Percentiles rank a stretch among this genome's conserved stretches.
phyloP scores from a whole-genome alignment of 1,139 yeast genomes.

The Yamadazyma kanchanaburiensis region DNA sequence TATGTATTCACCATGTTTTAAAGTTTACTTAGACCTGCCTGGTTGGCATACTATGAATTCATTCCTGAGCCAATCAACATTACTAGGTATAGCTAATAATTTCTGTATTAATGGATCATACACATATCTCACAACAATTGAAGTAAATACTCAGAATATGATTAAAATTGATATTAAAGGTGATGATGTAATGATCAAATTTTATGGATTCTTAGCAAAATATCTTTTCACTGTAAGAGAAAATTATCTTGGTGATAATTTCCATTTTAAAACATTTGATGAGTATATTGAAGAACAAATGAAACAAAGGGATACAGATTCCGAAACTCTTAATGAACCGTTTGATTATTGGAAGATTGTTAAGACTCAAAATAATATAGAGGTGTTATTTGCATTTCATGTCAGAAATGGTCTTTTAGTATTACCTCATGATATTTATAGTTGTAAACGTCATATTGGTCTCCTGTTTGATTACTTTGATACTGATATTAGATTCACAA shows the following conservation, averaged over 20 bases:
- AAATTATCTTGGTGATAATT: slow-evolving; percentile 84
- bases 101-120: slow-evolving; percentile 66
- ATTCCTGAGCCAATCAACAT: slow-evolving; percentile 57
- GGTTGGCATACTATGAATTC: slow-evolving; percentile 87
- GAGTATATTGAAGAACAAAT: slow-evolving; percentile 50
- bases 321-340: slow-evolving; percentile 11
- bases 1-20: slow-evolving; percentile 57
- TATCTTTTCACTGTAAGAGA: slow-evolving; percentile 77
- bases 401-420: slow-evolving; percentile 68
- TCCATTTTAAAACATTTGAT: slow-evolving; percentile 81
- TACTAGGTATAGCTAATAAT: slow-evolving; percentile 62
- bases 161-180: slow-evolving; percentile 66
- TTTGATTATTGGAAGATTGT: slow-evolving; percentile 37
- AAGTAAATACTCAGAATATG: slow-evolving; percentile 64
- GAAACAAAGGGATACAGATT: slow-evolving; percentile 2
- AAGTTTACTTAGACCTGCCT: slow-evolving; percentile 70
- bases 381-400: slow-evolving; percentile 67
- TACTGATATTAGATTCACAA: slow-evolving; percentile 80
- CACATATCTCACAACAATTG: slow-evolving; percentile 55
- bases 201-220: slow-evolving; percentile 76
- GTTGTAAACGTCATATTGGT: slow-evolving; percentile 59
- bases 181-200: slow-evolving; percentile 62
- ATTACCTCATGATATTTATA: slow-evolving; percentile 72
- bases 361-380: slow-evolving; percentile 69
- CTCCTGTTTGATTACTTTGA: slow-evolving; percentile 65